phyloP scores from a whole-genome alignment of 768 basidiomycete species.

The Lactarius tabidus region DNA sequence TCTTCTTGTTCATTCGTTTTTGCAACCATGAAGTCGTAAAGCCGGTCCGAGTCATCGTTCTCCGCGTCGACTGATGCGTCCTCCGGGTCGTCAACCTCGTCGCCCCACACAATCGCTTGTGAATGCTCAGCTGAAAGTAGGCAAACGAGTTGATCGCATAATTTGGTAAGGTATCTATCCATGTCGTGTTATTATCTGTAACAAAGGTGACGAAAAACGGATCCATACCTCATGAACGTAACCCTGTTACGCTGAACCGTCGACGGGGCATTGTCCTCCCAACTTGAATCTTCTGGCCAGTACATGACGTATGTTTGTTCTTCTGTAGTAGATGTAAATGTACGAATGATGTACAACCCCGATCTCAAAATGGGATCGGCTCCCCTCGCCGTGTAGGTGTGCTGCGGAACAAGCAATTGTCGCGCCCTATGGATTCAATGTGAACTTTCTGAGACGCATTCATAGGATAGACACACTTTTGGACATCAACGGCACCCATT shows the following conservation, averaged over 20 bases:
- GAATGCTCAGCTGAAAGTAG: slow-evolving; percentile 50
- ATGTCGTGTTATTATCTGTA: not conserved
- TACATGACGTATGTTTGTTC: slow-evolving; percentile 46
- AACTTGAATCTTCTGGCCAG: slow-evolving; percentile 60
- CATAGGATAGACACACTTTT: slow-evolving; percentile 36
- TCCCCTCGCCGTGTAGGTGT: slow-evolving; percentile 21
- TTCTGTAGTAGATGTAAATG: slow-evolving; percentile 23
- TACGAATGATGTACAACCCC: slow-evolving; percentile 47
- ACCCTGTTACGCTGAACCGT: slow-evolving; percentile 50
- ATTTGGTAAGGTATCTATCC: slow-evolving; percentile 18
- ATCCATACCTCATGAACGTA: slow-evolving; percentile 56
- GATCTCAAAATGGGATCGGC: slow-evolving; percentile 39
- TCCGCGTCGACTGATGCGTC: slow-evolving; percentile 35
- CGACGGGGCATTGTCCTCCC: slow-evolving; percentile 47
- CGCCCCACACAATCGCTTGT: slow-evolving; percentile 42
- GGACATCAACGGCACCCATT: slow-evolving; percentile 36
- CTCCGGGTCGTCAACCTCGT: slow-evolving; percentile 29
- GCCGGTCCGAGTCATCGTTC: slow-evolving; percentile 43
- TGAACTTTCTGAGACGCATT: not conserved
- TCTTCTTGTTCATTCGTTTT: slow-evolving; percentile 58
- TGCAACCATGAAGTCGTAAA: slow-evolving; percentile 51
- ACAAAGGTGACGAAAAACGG: not conserved
- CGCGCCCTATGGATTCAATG: slow-evolving; percentile 20
- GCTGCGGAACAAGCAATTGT: slow-evolving; percentile 22
- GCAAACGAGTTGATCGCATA: slow-evolving; percentile 50